Percentiles rank a stretch among this genome's conserved stretches.
Conservation (phyloP, 129 eudicot species). For the Pittosporum tobira region DNA sequence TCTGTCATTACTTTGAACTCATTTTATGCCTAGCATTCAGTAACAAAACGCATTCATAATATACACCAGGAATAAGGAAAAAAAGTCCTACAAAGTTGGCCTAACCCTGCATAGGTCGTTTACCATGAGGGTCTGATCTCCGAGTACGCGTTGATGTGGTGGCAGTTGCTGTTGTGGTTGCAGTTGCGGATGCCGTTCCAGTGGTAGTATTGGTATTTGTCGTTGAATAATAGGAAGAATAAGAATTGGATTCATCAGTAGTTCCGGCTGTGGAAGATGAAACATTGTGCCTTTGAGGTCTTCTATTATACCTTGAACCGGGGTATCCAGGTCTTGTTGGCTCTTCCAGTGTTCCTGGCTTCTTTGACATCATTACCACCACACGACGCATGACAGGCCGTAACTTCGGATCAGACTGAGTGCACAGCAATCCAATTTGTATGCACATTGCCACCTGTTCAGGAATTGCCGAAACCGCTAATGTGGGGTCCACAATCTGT, state of each 20-base stretch:
- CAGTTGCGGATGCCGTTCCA: neutral
- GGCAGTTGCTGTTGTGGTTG: slow-evolving; percentile 20
- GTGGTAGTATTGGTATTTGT: slow-evolving; percentile 27
- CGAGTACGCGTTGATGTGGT: slow-evolving; percentile 28
- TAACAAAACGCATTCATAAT: slow-evolving; percentile 6
- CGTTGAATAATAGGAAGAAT: slow-evolving; percentile 19
- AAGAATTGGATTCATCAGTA: slow-evolving; percentile 26
- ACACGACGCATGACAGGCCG: slow-evolving; percentile 86
- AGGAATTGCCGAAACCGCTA: slow-evolving; percentile 48
- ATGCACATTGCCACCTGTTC: slow-evolving; percentile 60
- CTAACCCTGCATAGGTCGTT: slow-evolving; percentile 51
- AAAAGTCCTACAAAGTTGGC: slow-evolving; percentile 9
- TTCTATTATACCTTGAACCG: slow-evolving; percentile 48
- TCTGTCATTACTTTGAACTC: neutral
- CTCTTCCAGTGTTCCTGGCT: slow-evolving; percentile 61
- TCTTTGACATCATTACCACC: slow-evolving; percentile 55
- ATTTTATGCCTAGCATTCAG: slow-evolving; percentile 8
- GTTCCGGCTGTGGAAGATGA: slow-evolving; percentile 43
- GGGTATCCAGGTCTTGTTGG: slow-evolving; percentile 71
- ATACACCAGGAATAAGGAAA: slow-evolving; percentile 27
- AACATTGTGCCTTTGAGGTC: slow-evolving; percentile 28
- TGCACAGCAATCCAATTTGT: slow-evolving; percentile 68
- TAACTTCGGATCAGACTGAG: slow-evolving; percentile 58
- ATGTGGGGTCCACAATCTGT: slow-evolving; percentile 57
- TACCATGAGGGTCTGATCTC: slow-evolving; percentile 47